Conservation (phyloP, 2,329 filamentous ascomycete species). For the Daldinia sp. region DNA sequence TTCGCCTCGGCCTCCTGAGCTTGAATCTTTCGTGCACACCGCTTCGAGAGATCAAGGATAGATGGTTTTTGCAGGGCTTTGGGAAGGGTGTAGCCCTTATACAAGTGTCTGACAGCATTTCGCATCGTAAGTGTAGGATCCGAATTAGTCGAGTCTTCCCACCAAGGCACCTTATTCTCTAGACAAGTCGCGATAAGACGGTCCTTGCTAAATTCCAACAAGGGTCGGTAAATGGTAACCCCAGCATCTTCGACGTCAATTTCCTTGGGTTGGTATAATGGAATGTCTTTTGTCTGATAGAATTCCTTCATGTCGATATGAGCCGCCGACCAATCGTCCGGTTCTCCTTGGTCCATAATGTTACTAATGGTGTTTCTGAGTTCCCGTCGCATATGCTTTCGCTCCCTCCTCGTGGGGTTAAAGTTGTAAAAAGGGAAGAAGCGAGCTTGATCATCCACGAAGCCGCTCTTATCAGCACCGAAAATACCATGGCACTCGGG, state of each 20-base stretch:
- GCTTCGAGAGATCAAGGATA: slow-evolving; percentile 67
- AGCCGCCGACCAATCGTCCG: slow-evolving; percentile 12
- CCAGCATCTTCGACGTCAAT: slow-evolving; percentile 69
- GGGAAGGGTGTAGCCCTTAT: slow-evolving; percentile 68
- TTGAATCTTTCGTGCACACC: slow-evolving; percentile 55
- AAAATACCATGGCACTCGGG: slow-evolving; percentile 84
- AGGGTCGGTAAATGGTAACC: slow-evolving; percentile 71
- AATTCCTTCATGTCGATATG: slow-evolving; percentile 39
- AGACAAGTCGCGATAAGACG: slow-evolving; percentile 79
- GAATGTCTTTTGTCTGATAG: slow-evolving; percentile 18
- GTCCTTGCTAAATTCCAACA: slow-evolving; percentile 75
- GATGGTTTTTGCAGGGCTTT: slow-evolving; percentile 70
- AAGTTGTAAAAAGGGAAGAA: slow-evolving; percentile 51
- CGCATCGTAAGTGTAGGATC: slow-evolving; percentile 79
- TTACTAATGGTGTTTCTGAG: slow-evolving; percentile 40
- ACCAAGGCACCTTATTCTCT: slow-evolving; percentile 73
- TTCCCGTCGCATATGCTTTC: slow-evolving; percentile 37
- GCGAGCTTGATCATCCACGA: slow-evolving; percentile 56
- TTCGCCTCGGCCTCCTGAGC: slow-evolving; percentile 62
- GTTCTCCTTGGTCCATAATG: slow-evolving; percentile 32
- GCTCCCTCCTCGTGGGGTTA: slow-evolving; percentile 37
- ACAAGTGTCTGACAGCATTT: slow-evolving; percentile 80
- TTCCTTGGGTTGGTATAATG: slow-evolving; percentile 21
- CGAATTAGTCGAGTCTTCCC: slow-evolving; percentile 84
- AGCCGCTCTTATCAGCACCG: slow-evolving; percentile 73